Base-by-base conservation (phyloP, 805 yeast species). In the Teunomyces kruisii region DNA sequence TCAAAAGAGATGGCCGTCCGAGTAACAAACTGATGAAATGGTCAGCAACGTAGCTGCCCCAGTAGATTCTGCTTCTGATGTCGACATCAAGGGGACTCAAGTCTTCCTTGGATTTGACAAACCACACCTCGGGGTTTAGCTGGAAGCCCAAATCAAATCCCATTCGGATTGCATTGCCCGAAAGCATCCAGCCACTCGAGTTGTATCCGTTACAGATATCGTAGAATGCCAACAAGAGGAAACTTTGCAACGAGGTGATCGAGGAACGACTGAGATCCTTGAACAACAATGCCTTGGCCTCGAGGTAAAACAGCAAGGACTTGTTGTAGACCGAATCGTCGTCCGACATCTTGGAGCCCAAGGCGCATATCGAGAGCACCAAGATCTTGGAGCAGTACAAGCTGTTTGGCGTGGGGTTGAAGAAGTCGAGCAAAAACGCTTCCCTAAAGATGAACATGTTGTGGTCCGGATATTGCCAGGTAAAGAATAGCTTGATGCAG, bases 41-140 rank as follows among this genome's bases (percentile, higher is more conserved):
- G 58, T 82, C 88, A 2, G 83, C 83, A 45, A 81, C 65, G 57
- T 76, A 82, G 40, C 82, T 75, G 3, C 87, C 87, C 88, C 88
- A 82, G 56, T 78, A 79, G 9, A 82, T 78, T 46, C 88, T 65
- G 40, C 81, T 74, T 46, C 85, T 68, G 44, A 82, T 79, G 32
- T 75, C 79, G 13, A 76, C 67, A 51, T 80, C 83, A 40, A 80
- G 70, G 27, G 74, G 70, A n/a, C 73, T 66, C 39, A 76, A 58
- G 31, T 64, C 63, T 32, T 65, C 69, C 14, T 60, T 60, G 13
- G 67, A 64, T 48, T 70, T 71, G 41, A 72, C 56, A 50, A 74
- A 73, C 85, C 85, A 81, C n/a, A 75, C 79, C 48, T 76, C 67
- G 1, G 86, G 86, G 49, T 79, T 75, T 44, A 81, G 62, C 54